Conservation (phyloP, 2,329 filamentous ascomycete genomes). For the Penicillium sp. region DNA sequence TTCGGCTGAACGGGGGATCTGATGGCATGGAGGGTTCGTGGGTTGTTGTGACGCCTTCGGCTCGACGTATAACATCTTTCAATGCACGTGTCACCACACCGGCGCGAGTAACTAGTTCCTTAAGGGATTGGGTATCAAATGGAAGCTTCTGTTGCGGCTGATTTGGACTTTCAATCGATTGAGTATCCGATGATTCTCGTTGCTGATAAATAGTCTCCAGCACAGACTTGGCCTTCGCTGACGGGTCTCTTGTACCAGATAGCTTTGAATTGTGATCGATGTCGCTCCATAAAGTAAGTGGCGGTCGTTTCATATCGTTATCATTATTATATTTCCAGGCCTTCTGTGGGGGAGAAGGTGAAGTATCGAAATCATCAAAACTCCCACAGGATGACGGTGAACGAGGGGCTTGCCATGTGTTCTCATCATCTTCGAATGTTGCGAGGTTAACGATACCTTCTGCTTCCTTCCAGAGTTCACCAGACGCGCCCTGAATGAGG, state of each 20-base stretch:
- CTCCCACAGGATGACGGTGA: slow-evolving; percentile 57
- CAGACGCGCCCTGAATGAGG: slow-evolving; percentile 51
- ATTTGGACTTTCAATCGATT: slow-evolving; percentile 21
- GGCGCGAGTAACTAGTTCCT: slow-evolving; percentile 55
- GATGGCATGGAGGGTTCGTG: slow-evolving; percentile 27
- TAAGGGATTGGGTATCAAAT: slow-evolving; percentile 62
- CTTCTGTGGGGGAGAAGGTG: slow-evolving; percentile 32
- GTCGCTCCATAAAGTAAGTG: slow-evolving; percentile 24
- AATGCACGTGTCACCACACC: slow-evolving; percentile 47
- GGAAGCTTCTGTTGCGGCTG: slow-evolving; percentile 51
- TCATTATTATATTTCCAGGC: slow-evolving; percentile 28
- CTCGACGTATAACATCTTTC: slow-evolving; percentile 48
- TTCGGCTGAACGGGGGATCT: slow-evolving; percentile 46
- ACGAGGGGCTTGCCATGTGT: slow-evolving; percentile 45
- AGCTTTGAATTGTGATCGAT: slow-evolving; percentile 29
- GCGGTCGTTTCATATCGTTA: slow-evolving; percentile 28
- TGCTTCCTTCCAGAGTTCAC: slow-evolving; percentile 59
- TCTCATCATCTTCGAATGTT: slow-evolving; percentile 60
- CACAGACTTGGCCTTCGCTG: slow-evolving; percentile 58
- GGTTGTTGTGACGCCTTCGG: slow-evolving; percentile 40
- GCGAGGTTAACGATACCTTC: slow-evolving; percentile 65
- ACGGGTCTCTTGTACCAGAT: slow-evolving; percentile 50
- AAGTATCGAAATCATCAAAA: slow-evolving; percentile 56
- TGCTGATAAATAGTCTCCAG: slow-evolving; percentile 57
- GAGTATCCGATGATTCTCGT: slow-evolving; percentile 32